A percentile compares a stretch with the other conserved stretches of the same genome.
Conservation (phyloP, 208 protist genomes). For the Trypanosoma theileri region DNA sequence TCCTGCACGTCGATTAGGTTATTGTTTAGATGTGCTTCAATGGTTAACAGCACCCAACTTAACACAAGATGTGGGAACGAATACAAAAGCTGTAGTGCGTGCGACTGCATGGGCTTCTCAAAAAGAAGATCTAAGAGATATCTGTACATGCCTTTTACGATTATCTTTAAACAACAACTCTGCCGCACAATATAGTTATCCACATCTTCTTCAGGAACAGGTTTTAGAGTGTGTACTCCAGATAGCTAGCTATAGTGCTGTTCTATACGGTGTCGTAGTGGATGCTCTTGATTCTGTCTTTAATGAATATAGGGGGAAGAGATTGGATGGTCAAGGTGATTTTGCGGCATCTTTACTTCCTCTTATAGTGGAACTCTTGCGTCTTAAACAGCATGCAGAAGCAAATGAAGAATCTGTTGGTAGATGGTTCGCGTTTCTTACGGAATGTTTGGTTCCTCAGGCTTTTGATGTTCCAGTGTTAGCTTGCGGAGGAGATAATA, state of each 20-base stretch:
- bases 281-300: slow-evolving; percentile 31
- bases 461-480: slow-evolving; percentile 71
- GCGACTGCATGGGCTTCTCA: slow-evolving; percentile 67
- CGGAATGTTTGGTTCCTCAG: slow-evolving; percentile 53
- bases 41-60: slow-evolving; percentile 73
- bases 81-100: slow-evolving; percentile 41
- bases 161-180: slow-evolving; percentile 7
- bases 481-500: slow-evolving; percentile 40
- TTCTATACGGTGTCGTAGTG: slow-evolving; percentile 70
- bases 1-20: slow-evolving; percentile 37
- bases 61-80: slow-evolving; percentile 30
- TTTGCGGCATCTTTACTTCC: slow-evolving; percentile 43
- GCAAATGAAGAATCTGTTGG: slow-evolving; percentile 51
- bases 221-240: slow-evolving; percentile 71
- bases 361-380: slow-evolving; percentile 55
- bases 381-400: slow-evolving; percentile 56
- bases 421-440: slow-evolving; percentile 67
- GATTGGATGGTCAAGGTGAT: slow-evolving; percentile 17
- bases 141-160: slow-evolving; percentile 54
- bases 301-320: slow-evolving; percentile 5
- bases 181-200: not conserved
- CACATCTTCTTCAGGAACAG: slow-evolving; percentile 50
- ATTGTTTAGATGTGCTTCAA: slow-evolving; percentile 75
- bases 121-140: slow-evolving; percentile 41
- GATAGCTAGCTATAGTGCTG: slow-evolving; percentile 59